phyloP scores from a whole-genome alignment of 345 rosid genomes.

The Camelina hispida region DNA sequence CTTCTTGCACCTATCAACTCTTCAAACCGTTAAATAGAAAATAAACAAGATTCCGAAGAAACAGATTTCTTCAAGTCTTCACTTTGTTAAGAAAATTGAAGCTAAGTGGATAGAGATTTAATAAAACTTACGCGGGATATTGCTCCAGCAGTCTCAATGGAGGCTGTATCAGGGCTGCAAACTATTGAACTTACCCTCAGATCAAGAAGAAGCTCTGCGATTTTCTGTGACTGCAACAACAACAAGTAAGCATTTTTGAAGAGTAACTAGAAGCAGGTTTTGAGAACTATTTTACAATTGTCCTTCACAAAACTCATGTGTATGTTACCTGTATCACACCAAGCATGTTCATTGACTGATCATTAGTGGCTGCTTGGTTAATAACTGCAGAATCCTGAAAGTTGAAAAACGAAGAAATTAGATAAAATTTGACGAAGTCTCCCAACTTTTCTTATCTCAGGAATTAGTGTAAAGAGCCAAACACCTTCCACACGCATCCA shows the following conservation, averaged over 20 bases:
- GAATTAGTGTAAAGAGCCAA: constrained; percentile 6
- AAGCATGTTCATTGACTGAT: constrained; percentile 77
- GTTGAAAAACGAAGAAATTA: constrained; percentile 4
- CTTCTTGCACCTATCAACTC: constrained; percentile 79
- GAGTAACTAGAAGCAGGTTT: background rate
- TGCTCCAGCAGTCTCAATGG: constrained; percentile 62
- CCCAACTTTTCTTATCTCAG: constrained; percentile 18
- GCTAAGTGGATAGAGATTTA: background rate
- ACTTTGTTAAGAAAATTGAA: background rate
- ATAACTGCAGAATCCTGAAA: constrained; percentile 6
- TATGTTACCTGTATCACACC: constrained; percentile 78
- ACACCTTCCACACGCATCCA: background rate
- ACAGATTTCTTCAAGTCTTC: constrained; percentile 10
- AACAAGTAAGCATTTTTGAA: constrained; percentile 35
- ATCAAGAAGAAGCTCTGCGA: constrained; percentile 93
- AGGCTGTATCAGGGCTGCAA: constrained; percentile 63
- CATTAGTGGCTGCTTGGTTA: constrained; percentile 36
- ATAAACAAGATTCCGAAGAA: constrained; percentile 10
- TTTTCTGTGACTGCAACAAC: constrained; percentile 81
- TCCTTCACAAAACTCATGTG: background rate
- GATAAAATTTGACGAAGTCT: constrained; percentile 12
- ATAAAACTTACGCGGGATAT: constrained; percentile 63
- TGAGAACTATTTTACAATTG: background rate
- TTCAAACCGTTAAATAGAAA: constrained; percentile 17
- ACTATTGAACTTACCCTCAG: constrained; percentile 62